These are phyloP conservation scores for Alternaria triticimaculans DNA, from an alignment of 2,329 filamentous ascomycete species.

Conservation along the genomic window DNA sequence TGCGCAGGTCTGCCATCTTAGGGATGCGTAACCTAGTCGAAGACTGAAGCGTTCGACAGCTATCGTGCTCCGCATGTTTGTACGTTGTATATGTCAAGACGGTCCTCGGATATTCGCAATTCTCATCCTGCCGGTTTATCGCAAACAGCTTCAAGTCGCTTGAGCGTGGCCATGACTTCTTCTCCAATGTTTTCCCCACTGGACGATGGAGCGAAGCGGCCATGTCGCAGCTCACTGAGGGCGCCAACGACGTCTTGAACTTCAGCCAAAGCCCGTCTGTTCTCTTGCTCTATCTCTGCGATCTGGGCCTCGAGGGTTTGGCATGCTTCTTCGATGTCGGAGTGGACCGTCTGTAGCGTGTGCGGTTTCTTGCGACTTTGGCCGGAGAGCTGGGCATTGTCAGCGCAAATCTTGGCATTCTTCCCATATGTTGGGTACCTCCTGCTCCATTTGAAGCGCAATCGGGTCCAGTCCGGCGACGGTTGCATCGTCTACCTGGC, in stretches of 20 bases:
- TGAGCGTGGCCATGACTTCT: constrained; percentile 72
- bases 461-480: constrained; percentile 60
- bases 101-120: background rate
- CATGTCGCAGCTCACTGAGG: constrained; percentile 83
- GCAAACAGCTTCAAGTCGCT: constrained; percentile 69
- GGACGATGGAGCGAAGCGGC: constrained; percentile 64
- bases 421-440: too few relatives aligned
- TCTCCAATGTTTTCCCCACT: constrained; percentile 66
- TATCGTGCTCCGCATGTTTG: background rate
- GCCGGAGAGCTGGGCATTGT: constrained; percentile 62
- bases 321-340: constrained; percentile 72
- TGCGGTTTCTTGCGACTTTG: constrained; percentile 59
- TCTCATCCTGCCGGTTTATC: constrained; percentile 28
- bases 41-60: background rate
- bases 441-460: constrained; percentile 65
- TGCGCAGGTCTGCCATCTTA: background rate
- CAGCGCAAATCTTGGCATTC: too few relatives aligned
- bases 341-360: constrained; percentile 68
- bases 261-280: constrained; percentile 64
- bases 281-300: constrained; percentile 68
- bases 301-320: constrained; percentile 73
- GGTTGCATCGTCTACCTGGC: constrained; percentile 64
- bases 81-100: background rate
- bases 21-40: background rate
- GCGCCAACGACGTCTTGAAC: constrained; percentile 72